Evolutionary conservation across 2,329 filamentous ascomycete genomes (phyloP).

Genomic region (Fusarium multiceps): DNA sequence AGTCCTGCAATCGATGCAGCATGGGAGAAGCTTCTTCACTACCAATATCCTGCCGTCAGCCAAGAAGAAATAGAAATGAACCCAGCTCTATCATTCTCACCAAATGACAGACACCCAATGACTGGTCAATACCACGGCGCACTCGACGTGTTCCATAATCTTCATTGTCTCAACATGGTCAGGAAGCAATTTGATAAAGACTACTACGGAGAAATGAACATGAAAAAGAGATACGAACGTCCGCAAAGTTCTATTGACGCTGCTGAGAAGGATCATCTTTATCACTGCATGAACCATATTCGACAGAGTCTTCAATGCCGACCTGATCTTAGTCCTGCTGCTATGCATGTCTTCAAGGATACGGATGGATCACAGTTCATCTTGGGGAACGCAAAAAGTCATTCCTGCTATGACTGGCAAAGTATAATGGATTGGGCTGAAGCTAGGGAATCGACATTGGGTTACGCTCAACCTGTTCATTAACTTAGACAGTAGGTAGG

Average conservation of each 20-base stretch:
- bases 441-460: background rate
- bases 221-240: background rate
- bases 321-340: slow-evolving; percentile 1
- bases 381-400: background rate
- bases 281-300: slow-evolving; percentile 3
- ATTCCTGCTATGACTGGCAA: slow-evolving; percentile 4
- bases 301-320: background rate
- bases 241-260: background rate
- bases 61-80: background rate
- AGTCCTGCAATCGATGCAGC: background rate
- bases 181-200: background rate
- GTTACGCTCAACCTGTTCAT: background rate
- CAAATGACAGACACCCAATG: background rate
- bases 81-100: background rate
- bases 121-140: background rate
- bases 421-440: slow-evolving; percentile 1
- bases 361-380: background rate
- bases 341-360: background rate
- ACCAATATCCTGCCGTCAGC: background rate
- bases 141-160: slow-evolving; percentile 1
- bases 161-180: slow-evolving; percentile 1
- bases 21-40: background rate
- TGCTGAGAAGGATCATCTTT: background rate
- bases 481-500: background rate
- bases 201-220: background rate